phyloP scores from a whole-genome alignment of 2,329 filamentous ascomycete genomes.

The Colletotrichum viniferum region DNA sequence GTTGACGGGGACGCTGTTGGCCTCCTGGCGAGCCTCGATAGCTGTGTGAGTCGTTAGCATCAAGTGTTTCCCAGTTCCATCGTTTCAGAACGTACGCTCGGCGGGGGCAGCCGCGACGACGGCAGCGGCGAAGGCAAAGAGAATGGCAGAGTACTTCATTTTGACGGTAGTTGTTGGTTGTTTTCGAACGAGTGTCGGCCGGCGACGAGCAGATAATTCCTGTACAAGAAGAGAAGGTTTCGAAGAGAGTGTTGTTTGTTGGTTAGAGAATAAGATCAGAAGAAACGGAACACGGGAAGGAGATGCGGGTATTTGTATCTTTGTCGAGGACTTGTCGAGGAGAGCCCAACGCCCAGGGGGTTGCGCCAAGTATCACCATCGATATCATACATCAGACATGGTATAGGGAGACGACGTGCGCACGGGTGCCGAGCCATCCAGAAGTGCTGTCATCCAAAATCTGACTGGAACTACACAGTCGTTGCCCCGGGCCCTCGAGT shows the following conservation, averaged over 20 bases:
- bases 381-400: constrained; percentile 7
- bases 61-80: not conserved
- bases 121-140: constrained; percentile 51
- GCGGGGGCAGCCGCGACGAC: constrained; percentile 43
- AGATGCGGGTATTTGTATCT: constrained; percentile 29
- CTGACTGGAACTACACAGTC: not conserved
- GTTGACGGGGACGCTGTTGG: constrained; percentile 34
- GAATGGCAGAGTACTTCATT: constrained; percentile 57
- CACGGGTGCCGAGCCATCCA: constrained; percentile 1
- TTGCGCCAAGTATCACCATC: constrained; percentile 16
- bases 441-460: constrained; percentile 11
- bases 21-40: constrained; percentile 36
- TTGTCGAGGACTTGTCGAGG: not conserved
- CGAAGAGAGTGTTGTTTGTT: constrained; percentile 14
- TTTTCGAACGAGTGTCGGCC: constrained; percentile 49
- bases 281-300: constrained; percentile 20
- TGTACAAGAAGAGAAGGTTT: constrained; percentile 29
- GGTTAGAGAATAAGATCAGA: not conserved
- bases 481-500: not conserved
- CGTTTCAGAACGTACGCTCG: constrained; percentile 11
- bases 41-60: constrained; percentile 26
- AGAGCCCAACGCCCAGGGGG: not conserved
- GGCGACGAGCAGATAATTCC: constrained; percentile 50
- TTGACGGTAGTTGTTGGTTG: constrained; percentile 38
- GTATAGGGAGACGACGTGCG: not conserved